Evolutionary conservation across 495 filamentous ascomycete genomes (phyloP).

Genomic region (Mytilinidion resinicola): DNA sequence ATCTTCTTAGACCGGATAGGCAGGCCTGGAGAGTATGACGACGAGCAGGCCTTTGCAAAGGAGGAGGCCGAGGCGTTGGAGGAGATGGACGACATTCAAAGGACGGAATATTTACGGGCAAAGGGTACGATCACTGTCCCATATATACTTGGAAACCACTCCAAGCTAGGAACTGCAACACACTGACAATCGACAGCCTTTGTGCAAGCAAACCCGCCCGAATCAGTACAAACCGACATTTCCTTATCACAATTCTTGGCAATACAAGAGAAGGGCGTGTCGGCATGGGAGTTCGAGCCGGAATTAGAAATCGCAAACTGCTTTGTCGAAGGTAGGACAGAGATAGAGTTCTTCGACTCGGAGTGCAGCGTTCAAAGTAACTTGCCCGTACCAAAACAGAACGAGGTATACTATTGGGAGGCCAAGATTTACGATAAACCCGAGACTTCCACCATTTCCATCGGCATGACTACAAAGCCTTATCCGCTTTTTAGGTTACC

Average conservation of each 20-base stretch:
- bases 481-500: conserved; percentile 92
- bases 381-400: conserved; percentile 93
- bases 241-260: conserved; percentile 95
- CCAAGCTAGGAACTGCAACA: neutral
- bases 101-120: conserved; percentile 84
- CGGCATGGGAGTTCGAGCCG: conserved; percentile 97
- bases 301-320: conserved; percentile 98
- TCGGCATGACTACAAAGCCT: conserved; percentile 92
- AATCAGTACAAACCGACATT: conserved; percentile 93
- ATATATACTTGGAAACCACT: neutral
- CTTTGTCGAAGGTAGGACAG: conserved; percentile 91
- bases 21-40: conserved; percentile 92
- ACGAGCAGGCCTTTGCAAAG: conserved; percentile 84
- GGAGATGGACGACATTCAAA: conserved; percentile 87
- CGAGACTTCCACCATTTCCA: conserved; percentile 72
- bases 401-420: conserved; percentile 99
- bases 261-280: conserved; percentile 98
- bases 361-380: conserved; percentile 98
- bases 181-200: conserved; percentile 58
- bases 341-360: conserved; percentile 97
- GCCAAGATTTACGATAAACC: conserved; percentile 98
- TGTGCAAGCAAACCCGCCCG: conserved; percentile 87
- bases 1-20: conserved; percentile 93
- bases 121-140: conserved; percentile 60
- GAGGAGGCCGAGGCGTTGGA: conserved; percentile 95